Base-by-base conservation (phyloP, 192 early-diverging fungal genomes). In the Umbelopsis sp. region DNA sequence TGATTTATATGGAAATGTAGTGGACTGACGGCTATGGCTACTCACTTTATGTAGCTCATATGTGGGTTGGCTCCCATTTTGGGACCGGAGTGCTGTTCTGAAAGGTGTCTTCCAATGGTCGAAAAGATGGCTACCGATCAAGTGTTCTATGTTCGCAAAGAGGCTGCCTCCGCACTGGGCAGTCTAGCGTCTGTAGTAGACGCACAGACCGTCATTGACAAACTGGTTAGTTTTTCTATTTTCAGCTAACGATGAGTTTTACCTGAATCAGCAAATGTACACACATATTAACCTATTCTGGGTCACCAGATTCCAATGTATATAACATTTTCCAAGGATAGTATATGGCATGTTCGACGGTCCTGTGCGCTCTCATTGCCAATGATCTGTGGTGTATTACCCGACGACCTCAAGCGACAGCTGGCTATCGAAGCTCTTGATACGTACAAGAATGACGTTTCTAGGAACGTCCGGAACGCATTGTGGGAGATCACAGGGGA, bases 291-390 rank as follows among this genome's bases (percentile, higher is more conserved):
- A 10, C 9, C 32, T 32, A n/a, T 25, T 10, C 36, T n/a, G 3
- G 31, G 20, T 26, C 2, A 6, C 21, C 25, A 80, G 75, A 65
- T 88, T 45, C 87, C 87, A 11, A 43, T 88, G 26, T 88, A 84
- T 54, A 74, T 82, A 25, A 53, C 70, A 24, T 83, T 86, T 78
- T 74, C 81, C 21, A 76, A 78, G 36, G 85, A 88, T 54, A 75
- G 75, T 16, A 86, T 81, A 8, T 88, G 87, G 87, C 87, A 88
- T 72, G 84, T 88, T 7, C 77, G 87, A 59, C 70, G 82, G 25
- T 82, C 85, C 1, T 85, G 82, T 59, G 82, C 83, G 20, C 69
- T 81, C 17, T 71, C 83, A 3, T 70, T 88, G 14, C 82, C 87
- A 4, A 71, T 76, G 16, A 73, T 88, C 14, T 82, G 84, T 38